phyloP scores from a whole-genome alignment of 2,329 filamentous ascomycete genomes.

The Pyricularia sp. region DNA sequence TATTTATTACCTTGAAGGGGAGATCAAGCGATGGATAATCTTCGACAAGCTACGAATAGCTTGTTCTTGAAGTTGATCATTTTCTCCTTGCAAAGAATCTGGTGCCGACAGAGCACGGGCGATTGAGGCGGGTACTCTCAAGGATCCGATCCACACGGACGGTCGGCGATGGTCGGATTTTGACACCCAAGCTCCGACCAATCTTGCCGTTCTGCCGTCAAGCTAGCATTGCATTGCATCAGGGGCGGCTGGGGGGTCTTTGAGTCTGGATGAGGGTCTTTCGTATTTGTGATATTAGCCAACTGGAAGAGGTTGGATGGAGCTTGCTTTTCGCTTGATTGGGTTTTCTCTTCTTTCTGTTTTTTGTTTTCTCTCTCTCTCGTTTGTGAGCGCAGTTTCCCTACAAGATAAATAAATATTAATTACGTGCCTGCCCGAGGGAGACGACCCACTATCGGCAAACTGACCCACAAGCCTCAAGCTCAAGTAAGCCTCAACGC shows the following conservation, averaged over 20 bases:
- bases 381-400: too few relatives aligned
- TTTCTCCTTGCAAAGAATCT: not conserved
- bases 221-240: not conserved
- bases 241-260: not conserved
- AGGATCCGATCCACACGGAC: not conserved
- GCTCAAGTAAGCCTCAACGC: not conserved
- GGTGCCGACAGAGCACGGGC: not conserved
- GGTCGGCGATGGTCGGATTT: not conserved
- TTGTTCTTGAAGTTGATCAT: not conserved
- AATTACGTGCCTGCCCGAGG: too few relatives aligned
- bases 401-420: too few relatives aligned
- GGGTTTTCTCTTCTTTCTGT: too few relatives aligned
- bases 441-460: not conserved
- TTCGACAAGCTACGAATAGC: not conserved
- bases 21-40: not conserved
- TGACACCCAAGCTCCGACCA: not conserved
- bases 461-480: not conserved
- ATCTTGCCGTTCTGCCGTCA: not conserved
- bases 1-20: not conserved
- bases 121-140: not conserved
- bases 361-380: too few relatives aligned
- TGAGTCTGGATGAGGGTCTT: not conserved
- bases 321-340: not conserved
- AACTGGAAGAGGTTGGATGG: not conserved
- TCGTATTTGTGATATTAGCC: not conserved